Evolutionary conservation across 1,284 basidiomycete species (phyloP).

Genomic region (Hemileia vastatrix): DNA sequence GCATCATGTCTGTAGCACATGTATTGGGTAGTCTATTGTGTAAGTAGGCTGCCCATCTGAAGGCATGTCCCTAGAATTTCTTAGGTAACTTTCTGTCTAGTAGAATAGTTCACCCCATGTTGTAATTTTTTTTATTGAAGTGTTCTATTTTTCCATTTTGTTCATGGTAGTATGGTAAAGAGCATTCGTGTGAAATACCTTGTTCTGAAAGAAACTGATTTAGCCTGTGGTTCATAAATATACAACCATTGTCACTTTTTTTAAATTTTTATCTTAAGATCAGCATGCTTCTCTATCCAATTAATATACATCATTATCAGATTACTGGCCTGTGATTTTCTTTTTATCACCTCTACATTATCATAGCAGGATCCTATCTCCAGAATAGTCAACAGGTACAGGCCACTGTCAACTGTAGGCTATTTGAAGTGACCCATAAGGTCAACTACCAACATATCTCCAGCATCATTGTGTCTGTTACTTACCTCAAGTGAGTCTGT

Average conservation of each 20-base stretch:
- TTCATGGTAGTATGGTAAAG: neutral
- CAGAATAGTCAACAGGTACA: too few relatives aligned
- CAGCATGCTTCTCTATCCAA: neutral
- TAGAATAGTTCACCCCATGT: conserved; percentile 5
- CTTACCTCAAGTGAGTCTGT: too few relatives aligned
- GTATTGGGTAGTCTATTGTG: neutral
- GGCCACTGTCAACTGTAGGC: too few relatives aligned
- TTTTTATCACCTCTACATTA: too few relatives aligned
- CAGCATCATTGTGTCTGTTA: too few relatives aligned
- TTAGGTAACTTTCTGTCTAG: neutral
- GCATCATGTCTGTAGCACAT: neutral
- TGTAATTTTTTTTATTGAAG: too few relatives aligned
- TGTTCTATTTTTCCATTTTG: too few relatives aligned
- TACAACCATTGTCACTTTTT: neutral
- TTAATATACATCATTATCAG: too few relatives aligned
- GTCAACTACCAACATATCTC: too few relatives aligned
- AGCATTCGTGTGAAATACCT: neutral
- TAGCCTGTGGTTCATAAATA: neutral
- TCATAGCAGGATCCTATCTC: too few relatives aligned
- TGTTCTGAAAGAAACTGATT: neutral
- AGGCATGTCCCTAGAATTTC: neutral
- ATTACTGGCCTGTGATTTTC: too few relatives aligned
- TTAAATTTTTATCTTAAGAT: neutral
- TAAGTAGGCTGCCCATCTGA: neutral
- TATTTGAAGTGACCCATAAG: too few relatives aligned